Evolutionary conservation across 2,329 filamentous ascomycete genomes (phyloP).

Genomic region (Boeremia lycopersici): DNA sequence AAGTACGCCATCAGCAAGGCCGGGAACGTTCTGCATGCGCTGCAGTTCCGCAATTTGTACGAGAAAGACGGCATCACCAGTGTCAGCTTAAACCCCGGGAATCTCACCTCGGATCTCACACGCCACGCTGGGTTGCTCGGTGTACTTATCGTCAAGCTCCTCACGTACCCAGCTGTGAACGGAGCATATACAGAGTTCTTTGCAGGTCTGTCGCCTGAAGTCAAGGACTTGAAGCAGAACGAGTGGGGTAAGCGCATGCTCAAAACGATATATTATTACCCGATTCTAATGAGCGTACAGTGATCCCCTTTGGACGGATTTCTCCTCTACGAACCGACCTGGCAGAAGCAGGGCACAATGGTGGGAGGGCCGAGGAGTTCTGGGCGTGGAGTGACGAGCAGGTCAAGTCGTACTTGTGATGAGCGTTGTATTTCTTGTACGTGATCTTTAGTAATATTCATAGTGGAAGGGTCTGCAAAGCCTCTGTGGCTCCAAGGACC

Average conservation of each 20-base stretch:
- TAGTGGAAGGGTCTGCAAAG: not conserved
- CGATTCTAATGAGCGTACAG: not conserved
- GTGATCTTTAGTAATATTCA: not conserved
- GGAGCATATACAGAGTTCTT: constrained; percentile 37
- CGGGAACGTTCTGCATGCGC: constrained; percentile 36
- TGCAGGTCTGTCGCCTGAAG: constrained; percentile 27
- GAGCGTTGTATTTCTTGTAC: not conserved
- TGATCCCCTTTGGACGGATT: constrained; percentile 57
- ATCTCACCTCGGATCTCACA: constrained; percentile 37
- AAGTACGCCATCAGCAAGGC: constrained; percentile 37
- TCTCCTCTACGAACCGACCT: constrained; percentile 27
- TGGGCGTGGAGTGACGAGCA: constrained; percentile 55
- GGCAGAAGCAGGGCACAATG: constrained; percentile 23
- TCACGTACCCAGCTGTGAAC: constrained; percentile 23
- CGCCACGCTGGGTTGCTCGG: constrained; percentile 33
- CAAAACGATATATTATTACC: not conserved
- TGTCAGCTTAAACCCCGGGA: constrained; percentile 50
- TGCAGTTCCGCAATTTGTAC: constrained; percentile 25
- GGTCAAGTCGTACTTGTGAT: constrained; percentile 23
- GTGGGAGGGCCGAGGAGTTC: constrained; percentile 48
- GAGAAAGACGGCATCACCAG: constrained; percentile 25
- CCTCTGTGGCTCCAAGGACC: too few species aligned
- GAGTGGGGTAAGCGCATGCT: constrained; percentile 25
- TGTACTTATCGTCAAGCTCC: not conserved
- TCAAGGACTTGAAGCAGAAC: constrained; percentile 33